phyloP scores from a whole-genome alignment of 768 basidiomycete genomes.

The Amanita polypyramis region DNA sequence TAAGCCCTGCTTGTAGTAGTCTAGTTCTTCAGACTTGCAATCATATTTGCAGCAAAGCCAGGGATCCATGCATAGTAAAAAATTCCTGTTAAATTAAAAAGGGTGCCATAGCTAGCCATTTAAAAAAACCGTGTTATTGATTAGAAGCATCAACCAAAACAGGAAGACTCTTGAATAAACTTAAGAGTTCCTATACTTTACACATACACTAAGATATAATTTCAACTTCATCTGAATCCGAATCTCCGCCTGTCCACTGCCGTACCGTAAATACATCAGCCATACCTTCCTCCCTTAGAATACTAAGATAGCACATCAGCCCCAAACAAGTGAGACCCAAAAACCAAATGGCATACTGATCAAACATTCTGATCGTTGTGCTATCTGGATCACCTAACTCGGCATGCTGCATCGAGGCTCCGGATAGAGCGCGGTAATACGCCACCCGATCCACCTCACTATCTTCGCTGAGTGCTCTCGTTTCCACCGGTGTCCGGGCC shows the following conservation, averaged over 20 bases:
- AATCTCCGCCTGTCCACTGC: constrained; percentile 23
- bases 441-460: constrained; percentile 22
- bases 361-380: constrained; percentile 55
- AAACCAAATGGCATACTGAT: constrained; percentile 41
- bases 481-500: constrained; percentile 31
- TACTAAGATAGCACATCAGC: constrained; percentile 24
- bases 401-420: constrained; percentile 19
- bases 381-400: constrained; percentile 25
- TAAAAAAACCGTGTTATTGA: too few relatives aligned
- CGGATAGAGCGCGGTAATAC: constrained; percentile 26
- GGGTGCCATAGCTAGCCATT: too few relatives aligned
- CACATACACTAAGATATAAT: not conserved
- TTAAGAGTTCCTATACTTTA: too few relatives aligned
- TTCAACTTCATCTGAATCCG: constrained; percentile 13
- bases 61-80: too few relatives aligned
- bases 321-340: not conserved
- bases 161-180: too few relatives aligned
- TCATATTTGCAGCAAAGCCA: too few relatives aligned
- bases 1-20: too few relatives aligned
- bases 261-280: constrained; percentile 44
- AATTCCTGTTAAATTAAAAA: too few relatives aligned
- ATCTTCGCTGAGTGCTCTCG: constrained; percentile 32
- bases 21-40: too few relatives aligned
- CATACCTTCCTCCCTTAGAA: constrained; percentile 46
- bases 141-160: too few relatives aligned